A percentile compares a stretch with the other conserved stretches of the same genome.
These are phyloP conservation scores for Teunomyces barrocoloradensis DNA, from an alignment of 805 yeast genomes.

Conservation along the genomic window DNA sequence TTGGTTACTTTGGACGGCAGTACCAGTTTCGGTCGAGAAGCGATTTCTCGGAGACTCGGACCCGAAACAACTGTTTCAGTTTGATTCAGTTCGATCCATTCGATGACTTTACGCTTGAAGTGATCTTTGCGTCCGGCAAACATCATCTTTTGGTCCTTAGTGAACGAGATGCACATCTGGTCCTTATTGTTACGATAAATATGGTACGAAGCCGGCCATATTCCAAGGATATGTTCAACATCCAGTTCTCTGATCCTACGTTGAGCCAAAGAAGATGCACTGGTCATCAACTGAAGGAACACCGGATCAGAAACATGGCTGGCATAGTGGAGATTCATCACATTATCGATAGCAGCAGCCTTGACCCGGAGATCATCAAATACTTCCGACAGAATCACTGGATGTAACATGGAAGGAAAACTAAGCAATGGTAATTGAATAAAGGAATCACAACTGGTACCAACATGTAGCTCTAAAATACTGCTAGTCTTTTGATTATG, in stretches of 20 bases:
- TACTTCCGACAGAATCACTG: constrained; percentile 6
- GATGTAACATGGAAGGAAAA: constrained; percentile 7
- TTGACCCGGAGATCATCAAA: constrained; percentile 10
- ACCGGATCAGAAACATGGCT: constrained; percentile 28
- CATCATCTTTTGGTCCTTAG: constrained; percentile 3
- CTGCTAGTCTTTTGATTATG: background rate
- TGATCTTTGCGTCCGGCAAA: constrained; percentile 14
- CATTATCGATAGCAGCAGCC: constrained; percentile 30
- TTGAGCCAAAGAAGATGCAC: constrained; percentile 17
- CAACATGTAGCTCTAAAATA: no score
- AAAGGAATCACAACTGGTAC: no score
- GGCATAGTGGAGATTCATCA: constrained; percentile 32
- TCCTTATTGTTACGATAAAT: constrained; percentile 5
- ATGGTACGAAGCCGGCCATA: constrained; percentile 15
- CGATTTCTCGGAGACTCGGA: background rate
- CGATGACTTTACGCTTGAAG: constrained; percentile 15
- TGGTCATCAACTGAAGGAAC: constrained; percentile 18
- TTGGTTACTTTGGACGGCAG: constrained; percentile 11
- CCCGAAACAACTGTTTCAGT: background rate
- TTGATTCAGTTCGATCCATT: constrained; percentile 22
- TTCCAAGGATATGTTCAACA: constrained; percentile 16
- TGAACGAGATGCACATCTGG: constrained; percentile 9
- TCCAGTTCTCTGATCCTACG: constrained; percentile 17
- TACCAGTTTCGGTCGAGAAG: background rate
- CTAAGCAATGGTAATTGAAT: background rate